Evolutionary conservation across 1,284 basidiomycete species (phyloP).

Genomic region (Heterobasidion annosum): DNA sequence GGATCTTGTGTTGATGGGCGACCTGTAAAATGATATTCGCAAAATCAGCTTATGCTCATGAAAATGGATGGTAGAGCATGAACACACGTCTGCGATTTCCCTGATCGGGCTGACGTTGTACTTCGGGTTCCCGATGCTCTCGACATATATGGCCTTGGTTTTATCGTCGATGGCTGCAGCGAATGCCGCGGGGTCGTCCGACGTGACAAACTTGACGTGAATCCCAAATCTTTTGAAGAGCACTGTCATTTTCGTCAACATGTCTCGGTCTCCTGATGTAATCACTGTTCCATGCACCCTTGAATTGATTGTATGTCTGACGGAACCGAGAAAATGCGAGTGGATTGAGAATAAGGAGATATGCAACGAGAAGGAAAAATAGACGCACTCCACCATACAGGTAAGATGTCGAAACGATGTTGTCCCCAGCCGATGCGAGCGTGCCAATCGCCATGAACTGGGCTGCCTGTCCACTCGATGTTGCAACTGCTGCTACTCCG

Average conservation of each 20-base stretch:
- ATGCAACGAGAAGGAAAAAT: background rate
- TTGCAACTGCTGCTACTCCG: slow-evolving; percentile 73
- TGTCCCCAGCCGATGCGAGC: slow-evolving; percentile 34
- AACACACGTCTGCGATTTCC: slow-evolving; percentile 57
- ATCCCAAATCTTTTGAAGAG: slow-evolving; percentile 77
- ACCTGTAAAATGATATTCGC: slow-evolving; percentile 12
- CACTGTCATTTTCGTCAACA: slow-evolving; percentile 30
- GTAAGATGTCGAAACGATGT: slow-evolving; percentile 32
- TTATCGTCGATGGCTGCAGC: slow-evolving; percentile 69
- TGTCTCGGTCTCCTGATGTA: background rate
- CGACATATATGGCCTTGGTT: slow-evolving; percentile 74
- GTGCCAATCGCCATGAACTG: slow-evolving; percentile 72
- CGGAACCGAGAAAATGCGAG: background rate
- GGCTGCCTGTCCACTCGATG: slow-evolving; percentile 74
- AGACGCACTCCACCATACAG: slow-evolving; percentile 58
- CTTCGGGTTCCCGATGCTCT: slow-evolving; percentile 83
- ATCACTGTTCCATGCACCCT: slow-evolving; percentile 35
- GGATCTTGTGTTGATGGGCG: slow-evolving; percentile 70
- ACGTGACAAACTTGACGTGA: slow-evolving; percentile 67
- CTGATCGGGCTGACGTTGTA: slow-evolving; percentile 70
- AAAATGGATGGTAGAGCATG: background rate
- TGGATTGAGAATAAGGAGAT: background rate
- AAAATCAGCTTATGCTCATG: no score
- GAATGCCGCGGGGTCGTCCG: slow-evolving; percentile 55
- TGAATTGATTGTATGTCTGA: slow-evolving; percentile 85